phyloP scores from a whole-genome alignment of 208 protist genomes.

The Crithidia bombi region DNA sequence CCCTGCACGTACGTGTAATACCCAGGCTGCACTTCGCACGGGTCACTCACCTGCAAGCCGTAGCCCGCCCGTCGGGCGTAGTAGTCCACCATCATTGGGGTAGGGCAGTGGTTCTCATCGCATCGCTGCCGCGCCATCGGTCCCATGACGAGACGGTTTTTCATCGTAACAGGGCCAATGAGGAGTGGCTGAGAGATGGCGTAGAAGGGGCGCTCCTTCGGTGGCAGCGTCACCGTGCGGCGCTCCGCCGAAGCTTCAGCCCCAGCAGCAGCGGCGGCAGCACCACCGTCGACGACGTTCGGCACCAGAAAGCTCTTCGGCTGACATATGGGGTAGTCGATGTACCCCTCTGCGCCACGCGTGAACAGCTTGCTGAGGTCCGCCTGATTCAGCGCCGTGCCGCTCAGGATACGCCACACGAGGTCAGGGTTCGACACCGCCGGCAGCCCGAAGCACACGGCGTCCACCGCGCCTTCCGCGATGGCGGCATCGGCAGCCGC shows the following conservation, averaged over 20 bases:
- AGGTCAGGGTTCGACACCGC: slow-evolving; percentile 29
- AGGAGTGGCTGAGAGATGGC: slow-evolving; percentile 38
- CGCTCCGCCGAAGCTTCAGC: neutral
- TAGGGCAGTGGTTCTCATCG: slow-evolving; percentile 46
- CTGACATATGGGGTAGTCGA: slow-evolving; percentile 42
- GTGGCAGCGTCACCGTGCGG: neutral
- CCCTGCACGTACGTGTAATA: slow-evolving; percentile 45
- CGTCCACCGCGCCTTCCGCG: slow-evolving; percentile 58
- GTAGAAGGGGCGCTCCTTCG: neutral
- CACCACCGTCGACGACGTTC: neutral
- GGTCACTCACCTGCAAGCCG: slow-evolving; percentile 79
- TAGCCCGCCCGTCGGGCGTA: slow-evolving; percentile 64
- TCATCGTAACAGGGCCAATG: slow-evolving; percentile 40
- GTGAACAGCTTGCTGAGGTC: slow-evolving; percentile 25
- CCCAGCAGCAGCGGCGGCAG: neutral
- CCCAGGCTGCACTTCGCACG: slow-evolving; percentile 49
- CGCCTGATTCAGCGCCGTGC: slow-evolving; percentile 18
- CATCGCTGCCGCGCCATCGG: slow-evolving; percentile 68
- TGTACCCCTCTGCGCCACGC: slow-evolving; percentile 42
- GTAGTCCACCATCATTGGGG: slow-evolving; percentile 49
- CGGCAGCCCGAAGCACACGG: slow-evolving; percentile 43
- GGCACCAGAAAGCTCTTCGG: slow-evolving; percentile 10
- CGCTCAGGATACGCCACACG: slow-evolving; percentile 22
- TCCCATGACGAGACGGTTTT: slow-evolving; percentile 65
- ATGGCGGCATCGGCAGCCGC: slow-evolving; percentile 52